phyloP scores from a whole-genome alignment of 805 yeast genomes.

The Hyphopichia homilentoma region DNA sequence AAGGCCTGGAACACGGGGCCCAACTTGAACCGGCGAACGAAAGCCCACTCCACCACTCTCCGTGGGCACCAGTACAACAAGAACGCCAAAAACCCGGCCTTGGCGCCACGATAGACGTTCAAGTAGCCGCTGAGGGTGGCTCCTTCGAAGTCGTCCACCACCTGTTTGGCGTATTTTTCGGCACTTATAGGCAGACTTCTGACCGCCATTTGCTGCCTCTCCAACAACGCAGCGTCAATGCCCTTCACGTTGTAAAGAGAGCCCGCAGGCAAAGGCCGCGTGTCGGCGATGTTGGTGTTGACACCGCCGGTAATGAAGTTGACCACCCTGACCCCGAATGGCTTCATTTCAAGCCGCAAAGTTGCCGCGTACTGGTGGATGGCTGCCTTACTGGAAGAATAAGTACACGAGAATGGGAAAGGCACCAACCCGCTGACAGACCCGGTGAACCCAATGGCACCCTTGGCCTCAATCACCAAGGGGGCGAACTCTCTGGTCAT shows the following conservation, averaged over 20 bases:
- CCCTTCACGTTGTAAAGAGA: slow-evolving; percentile 54
- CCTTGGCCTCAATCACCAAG: slow-evolving; percentile 59
- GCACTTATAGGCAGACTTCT: slow-evolving; percentile 58
- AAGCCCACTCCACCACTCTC: slow-evolving; percentile 38
- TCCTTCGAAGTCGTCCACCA: slow-evolving; percentile 47
- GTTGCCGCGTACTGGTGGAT: slow-evolving; percentile 67
- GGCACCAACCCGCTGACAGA: slow-evolving; percentile 63
- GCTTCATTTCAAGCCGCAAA: slow-evolving; percentile 63
- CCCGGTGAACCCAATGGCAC: slow-evolving; percentile 72
- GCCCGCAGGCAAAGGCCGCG: slow-evolving; percentile 50
- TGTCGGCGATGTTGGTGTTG: slow-evolving; percentile 64
- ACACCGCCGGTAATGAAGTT: slow-evolving; percentile 78
- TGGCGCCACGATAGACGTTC: slow-evolving; percentile 55
- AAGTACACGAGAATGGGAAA: slow-evolving; percentile 68
- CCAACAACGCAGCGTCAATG: slow-evolving; percentile 44
- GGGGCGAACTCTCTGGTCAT: slow-evolving; percentile 55
- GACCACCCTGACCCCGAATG: slow-evolving; percentile 67
- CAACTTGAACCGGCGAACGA: slow-evolving; percentile 35
- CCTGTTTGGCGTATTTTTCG: slow-evolving; percentile 51
- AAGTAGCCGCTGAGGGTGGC: slow-evolving; percentile 35
- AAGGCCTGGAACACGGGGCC: slow-evolving; percentile 20
- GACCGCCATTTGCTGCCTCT: slow-evolving; percentile 57
- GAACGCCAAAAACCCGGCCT: slow-evolving; percentile 35
- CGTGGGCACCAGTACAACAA: slow-evolving; percentile 42
- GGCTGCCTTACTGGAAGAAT: slow-evolving; percentile 71